These are phyloP conservation scores for Blumeria graminis DNA, from an alignment of 2,329 filamentous ascomycete species.

Conservation along the genomic window DNA sequence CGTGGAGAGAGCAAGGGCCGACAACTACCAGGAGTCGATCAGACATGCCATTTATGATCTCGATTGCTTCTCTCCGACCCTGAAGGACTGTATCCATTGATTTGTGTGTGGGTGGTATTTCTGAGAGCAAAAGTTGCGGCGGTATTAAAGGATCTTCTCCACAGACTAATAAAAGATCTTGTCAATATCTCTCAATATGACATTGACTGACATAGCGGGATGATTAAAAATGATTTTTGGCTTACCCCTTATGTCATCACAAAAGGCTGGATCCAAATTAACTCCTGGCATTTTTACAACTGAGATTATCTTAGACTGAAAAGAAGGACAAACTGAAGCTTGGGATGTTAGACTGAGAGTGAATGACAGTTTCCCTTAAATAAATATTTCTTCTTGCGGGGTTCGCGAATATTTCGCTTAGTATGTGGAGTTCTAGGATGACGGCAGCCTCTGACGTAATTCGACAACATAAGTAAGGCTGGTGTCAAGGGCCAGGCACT, in stretches of 20 bases:
- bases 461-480: not conserved
- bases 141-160: conserved; percentile 87
- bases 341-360: not conserved
- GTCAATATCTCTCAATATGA: not conserved
- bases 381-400: not conserved
- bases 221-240: not conserved
- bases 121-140: conserved; percentile 62
- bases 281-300: conserved; percentile 12
- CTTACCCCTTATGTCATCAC: conserved; percentile 28
- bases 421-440: not conserved
- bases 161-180: conserved; percentile 36
- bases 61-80: conserved; percentile 24
- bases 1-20: conserved; percentile 92
- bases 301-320: too few relatives aligned
- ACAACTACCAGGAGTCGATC: conserved; percentile 72
- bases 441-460: not conserved
- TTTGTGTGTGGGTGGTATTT: conserved; percentile 46
- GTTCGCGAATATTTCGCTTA: not conserved
- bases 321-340: not conserved
- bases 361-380: conserved; percentile 3
- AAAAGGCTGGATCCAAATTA: conserved; percentile 14
- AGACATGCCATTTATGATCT: not conserved
- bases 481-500: not conserved
- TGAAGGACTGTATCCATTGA: conserved; percentile 45
- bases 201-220: not conserved